Evolutionary conservation across 228 moss, liverwort and hornwort species (phyloP).

Genomic region (Sphagnum magellanicum): DNA sequence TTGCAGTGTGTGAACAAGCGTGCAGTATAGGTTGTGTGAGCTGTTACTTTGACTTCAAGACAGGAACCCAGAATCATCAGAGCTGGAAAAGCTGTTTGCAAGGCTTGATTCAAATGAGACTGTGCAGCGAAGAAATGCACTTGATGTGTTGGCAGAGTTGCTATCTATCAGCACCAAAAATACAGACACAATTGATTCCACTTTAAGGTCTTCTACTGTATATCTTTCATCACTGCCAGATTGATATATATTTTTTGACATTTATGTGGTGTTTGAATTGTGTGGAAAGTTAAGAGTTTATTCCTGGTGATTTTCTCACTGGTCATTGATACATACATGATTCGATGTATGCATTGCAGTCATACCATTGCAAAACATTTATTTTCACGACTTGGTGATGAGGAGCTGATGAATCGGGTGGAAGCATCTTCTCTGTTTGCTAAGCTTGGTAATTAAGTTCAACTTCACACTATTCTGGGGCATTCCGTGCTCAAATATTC

Average conservation of each 20-base stretch:
- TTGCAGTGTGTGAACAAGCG: too few species aligned
- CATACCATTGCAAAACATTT: slow-evolving; percentile 80
- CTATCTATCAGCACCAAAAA: slow-evolving; percentile 60
- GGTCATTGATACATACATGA: neutral
- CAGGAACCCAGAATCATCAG: slow-evolving; percentile 72
- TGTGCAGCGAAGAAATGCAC: slow-evolving; percentile 87
- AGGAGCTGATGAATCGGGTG: slow-evolving; percentile 86
- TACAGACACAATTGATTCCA: slow-evolving; percentile 52
- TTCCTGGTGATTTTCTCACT: neutral
- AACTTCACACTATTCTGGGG: neutral
- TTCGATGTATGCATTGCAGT: slow-evolving; percentile 22
- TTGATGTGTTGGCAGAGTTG: slow-evolving; percentile 86
- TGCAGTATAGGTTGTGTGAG: too few species aligned
- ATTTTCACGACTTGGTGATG: slow-evolving; percentile 85
- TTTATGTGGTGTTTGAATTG: neutral
- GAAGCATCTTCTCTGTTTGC: slow-evolving; percentile 91
- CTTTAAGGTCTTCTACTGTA: slow-evolving; percentile 52
- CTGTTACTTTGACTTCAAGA: slow-evolving; percentile 30
- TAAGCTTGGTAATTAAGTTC: slow-evolving; percentile 66
- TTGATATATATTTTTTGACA: neutral
- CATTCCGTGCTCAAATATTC: neutral
- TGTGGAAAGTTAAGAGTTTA: too few species aligned
- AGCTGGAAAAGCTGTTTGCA: slow-evolving; percentile 73
- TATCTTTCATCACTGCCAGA: neutral
- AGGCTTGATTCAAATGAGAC: slow-evolving; percentile 79